These are phyloP conservation scores for Cajanus cajan DNA, from an alignment of 306 rosid genomes.

Conservation along the genomic window DNA sequence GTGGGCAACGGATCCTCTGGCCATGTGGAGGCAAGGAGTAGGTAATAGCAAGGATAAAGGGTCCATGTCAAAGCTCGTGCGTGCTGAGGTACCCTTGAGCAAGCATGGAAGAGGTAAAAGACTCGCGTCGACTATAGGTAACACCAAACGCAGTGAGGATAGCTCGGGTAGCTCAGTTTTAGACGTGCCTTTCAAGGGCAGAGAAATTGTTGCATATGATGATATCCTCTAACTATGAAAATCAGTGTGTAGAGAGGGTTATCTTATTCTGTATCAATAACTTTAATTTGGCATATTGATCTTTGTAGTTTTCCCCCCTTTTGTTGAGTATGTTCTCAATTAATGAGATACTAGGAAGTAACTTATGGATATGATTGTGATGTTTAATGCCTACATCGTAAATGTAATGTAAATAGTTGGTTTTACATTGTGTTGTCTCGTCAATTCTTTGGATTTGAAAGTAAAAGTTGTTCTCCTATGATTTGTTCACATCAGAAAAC, in stretches of 20 bases:
- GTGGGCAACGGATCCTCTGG: slow-evolving; percentile 87
- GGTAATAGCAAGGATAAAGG: slow-evolving; percentile 52
- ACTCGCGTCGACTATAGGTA: slow-evolving; percentile 72
- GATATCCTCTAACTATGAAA: slow-evolving; percentile 53
- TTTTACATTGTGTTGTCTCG: background rate
- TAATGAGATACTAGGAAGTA: slow-evolving; percentile 24
- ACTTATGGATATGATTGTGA: slow-evolving; percentile 13
- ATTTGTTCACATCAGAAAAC: background rate
- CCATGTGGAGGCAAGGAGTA: slow-evolving; percentile 89
- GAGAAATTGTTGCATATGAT: slow-evolving; percentile 89
- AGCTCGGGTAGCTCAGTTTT: slow-evolving; percentile 37
- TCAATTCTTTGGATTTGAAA: background rate
- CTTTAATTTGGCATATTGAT: slow-evolving; percentile 15
- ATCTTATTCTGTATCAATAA: slow-evolving; percentile 24
- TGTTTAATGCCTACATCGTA: background rate
- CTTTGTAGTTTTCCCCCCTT: background rate
- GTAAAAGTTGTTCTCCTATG: background rate
- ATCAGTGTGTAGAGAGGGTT: slow-evolving; percentile 1
- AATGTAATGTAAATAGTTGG: slow-evolving; percentile 16
- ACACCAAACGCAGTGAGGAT: slow-evolving; percentile 43
- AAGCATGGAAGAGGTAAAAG: slow-evolving; percentile 77
- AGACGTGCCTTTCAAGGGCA: slow-evolving; percentile 58
- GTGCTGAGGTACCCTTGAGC: slow-evolving; percentile 78
- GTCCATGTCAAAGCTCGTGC: slow-evolving; percentile 71
- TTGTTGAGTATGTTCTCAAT: background rate